Evolutionary conservation across 2,329 filamentous ascomycete species (phyloP), one percentile per base, ranked within the genome.

Genomic region (Rugonectria rugulosa): DNA sequence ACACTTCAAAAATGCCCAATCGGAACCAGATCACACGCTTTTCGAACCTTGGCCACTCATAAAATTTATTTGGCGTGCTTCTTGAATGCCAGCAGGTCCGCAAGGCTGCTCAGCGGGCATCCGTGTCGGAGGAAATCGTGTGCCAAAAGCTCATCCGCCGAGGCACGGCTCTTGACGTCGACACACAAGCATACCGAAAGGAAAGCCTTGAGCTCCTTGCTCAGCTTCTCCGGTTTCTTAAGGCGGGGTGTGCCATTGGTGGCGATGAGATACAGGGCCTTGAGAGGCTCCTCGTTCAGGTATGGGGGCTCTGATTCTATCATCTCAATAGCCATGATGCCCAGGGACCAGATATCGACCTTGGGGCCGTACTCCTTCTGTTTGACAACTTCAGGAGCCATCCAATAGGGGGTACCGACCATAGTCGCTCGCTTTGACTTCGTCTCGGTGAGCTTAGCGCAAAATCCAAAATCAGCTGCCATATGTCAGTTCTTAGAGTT

Each of bases 311-410:
- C 95, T 15, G 92, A 96, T 74, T 99, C 95, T 70, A 98, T 98
- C 95, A 99, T 97, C 77, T 99, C 95, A 70, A 99, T 98, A 20
- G 95, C 94, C 95, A 98, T 99, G 77, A 99, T 99, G 70, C 95
- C 95, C 59, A 99, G 81, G 24, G 93, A 97, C 95, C 95, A 99
- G 71, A 98, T 97, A 72, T 99, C 95, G 60, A 98, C 95, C 81
- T 98, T 98, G 71, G 91, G 90, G 32, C 94, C 95, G 70, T 99
- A 99, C 75, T 97, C 94, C 80, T 98, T 98, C 75, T 98, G 95
- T 80, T 98, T 98, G 72, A 99, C 95, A 38, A 99, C 95, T 76
- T 99, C 95, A 31, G 95, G 95, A 8, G 95, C 95, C 95, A 99
- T 99, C 95, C 95, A 99, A 82, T 98, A 99, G 14, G 95, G 95